Evolutionary conservation across 441 rosid genomes (phyloP).

Genomic region (Syzygium malaccense): DNA sequence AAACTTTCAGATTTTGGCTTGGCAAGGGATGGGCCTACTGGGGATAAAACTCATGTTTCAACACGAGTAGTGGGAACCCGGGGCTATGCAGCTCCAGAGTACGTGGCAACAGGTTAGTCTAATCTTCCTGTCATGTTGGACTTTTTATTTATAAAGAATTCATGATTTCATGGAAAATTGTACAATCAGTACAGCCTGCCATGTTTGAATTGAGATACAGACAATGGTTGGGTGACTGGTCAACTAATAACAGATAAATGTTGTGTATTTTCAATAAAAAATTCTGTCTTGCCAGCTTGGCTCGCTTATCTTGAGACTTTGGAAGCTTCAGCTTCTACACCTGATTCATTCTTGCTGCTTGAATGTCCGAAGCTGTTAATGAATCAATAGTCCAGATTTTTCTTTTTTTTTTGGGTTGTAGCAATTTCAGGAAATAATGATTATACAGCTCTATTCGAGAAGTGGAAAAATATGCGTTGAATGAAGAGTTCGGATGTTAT

Average conservation of each 20-base stretch:
- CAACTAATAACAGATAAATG: background rate
- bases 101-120: conserved; percentile 64
- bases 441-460: background rate
- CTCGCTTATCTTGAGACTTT: background rate
- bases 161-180: background rate
- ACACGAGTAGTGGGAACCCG: conserved; percentile 76
- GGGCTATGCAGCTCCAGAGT: conserved; percentile 91
- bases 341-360: background rate
- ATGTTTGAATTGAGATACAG: background rate
- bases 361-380: background rate
- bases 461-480: background rate
- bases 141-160: background rate
- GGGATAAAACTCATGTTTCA: conserved; percentile 85
- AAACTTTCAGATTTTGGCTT: conserved; percentile 91
- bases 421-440: background rate
- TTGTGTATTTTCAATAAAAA: background rate
- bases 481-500: background rate
- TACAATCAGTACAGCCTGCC: background rate
- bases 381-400: background rate
- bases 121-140: background rate
- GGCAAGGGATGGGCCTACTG: conserved; percentile 84
- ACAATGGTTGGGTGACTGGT: background rate
- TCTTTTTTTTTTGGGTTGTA: background rate
- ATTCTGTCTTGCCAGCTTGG: background rate
- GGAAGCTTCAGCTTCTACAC: background rate